Percentiles rank a stretch among this genome's conserved stretches.
phyloP scores from a whole-genome alignment of 2,329 filamentous ascomycete genomes.

The Achaetomium macrosporum region DNA sequence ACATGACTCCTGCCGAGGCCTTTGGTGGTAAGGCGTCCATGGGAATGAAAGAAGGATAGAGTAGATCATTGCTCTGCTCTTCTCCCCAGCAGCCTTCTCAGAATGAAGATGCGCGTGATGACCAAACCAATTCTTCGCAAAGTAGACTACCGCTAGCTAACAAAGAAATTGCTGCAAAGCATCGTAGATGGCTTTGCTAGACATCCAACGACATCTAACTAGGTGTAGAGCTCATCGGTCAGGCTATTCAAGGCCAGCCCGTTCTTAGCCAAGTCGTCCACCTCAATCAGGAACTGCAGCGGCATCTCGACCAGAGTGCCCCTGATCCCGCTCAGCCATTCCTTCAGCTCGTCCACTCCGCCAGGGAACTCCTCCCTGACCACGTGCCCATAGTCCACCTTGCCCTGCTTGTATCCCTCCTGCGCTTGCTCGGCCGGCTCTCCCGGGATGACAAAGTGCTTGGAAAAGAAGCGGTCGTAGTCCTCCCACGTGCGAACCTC shows the following conservation, averaged over 20 bases:
- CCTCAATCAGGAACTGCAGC: constrained; percentile 74
- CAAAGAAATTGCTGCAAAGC: too few relatives aligned
- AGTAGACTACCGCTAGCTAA: too few relatives aligned
- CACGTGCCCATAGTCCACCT: constrained; percentile 81
- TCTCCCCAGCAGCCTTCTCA: too few relatives aligned
- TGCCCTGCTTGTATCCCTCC: constrained; percentile 45
- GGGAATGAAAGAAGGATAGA: too few relatives aligned
- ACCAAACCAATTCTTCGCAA: too few relatives aligned
- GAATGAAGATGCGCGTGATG: too few relatives aligned
- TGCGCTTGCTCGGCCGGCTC: constrained; percentile 35
- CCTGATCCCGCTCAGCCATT: constrained; percentile 58
- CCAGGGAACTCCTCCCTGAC: constrained; percentile 71
- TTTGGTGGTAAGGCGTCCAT: too few relatives aligned
- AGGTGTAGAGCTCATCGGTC: constrained; percentile 67
- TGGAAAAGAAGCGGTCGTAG: constrained; percentile 65
- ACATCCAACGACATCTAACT: neutral
- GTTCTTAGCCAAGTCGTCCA: constrained; percentile 78
- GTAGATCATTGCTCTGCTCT: too few relatives aligned
- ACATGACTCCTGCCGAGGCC: too few relatives aligned
- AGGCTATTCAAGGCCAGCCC: constrained; percentile 66
- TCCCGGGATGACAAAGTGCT: constrained; percentile 57
- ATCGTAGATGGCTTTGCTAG: too few relatives aligned
- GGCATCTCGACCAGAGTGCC: constrained; percentile 86
- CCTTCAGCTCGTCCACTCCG: constrained; percentile 68
- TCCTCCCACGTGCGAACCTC: constrained; percentile 63